Evolutionary conservation across 371 early-diverging fungal species (phyloP).

Genomic region (Syncephalastrum sp.): DNA sequence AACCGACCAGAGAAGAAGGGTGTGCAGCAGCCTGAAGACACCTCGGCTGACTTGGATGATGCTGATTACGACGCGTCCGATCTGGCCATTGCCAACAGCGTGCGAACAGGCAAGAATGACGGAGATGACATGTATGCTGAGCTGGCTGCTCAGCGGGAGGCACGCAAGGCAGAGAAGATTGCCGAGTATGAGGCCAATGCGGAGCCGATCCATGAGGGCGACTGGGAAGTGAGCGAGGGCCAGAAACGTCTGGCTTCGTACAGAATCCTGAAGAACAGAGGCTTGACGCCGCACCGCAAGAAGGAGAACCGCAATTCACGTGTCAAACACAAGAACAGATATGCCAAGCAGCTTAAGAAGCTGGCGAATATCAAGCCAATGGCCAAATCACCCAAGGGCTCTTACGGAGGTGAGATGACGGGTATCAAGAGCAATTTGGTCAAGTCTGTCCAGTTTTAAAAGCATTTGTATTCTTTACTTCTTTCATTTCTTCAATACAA

Average conservation of each 20-base stretch:
- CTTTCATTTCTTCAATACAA: not conserved
- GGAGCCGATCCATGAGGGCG: slow-evolving; percentile 41
- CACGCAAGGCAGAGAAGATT: slow-evolving; percentile 50
- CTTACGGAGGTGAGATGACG: slow-evolving; percentile 91
- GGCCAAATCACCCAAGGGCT: slow-evolving; percentile 57
- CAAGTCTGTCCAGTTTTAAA: slow-evolving; percentile 63
- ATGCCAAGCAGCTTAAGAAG: slow-evolving; percentile 89
- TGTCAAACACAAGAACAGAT: slow-evolving; percentile 88
- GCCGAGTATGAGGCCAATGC: slow-evolving; percentile 42
- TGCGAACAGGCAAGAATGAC: slow-evolving; percentile 32
- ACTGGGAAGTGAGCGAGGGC: slow-evolving; percentile 48
- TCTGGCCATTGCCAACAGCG: slow-evolving; percentile 41
- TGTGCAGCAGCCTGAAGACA: slow-evolving; percentile 54
- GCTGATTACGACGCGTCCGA: slow-evolving; percentile 60
- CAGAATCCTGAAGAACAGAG: slow-evolving; percentile 94
- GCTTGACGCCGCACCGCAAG: slow-evolving; percentile 89
- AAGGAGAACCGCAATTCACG: slow-evolving; percentile 95
- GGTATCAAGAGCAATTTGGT: slow-evolving; percentile 90
- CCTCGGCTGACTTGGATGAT: slow-evolving; percentile 65
- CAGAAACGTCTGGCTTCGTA: slow-evolving; percentile 83
- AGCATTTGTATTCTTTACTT: slow-evolving; percentile 3
- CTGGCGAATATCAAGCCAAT: slow-evolving; percentile 77
- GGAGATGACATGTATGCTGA: slow-evolving; percentile 62
- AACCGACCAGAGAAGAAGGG: slow-evolving; percentile 53
- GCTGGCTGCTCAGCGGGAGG: slow-evolving; percentile 43